Evolutionary conservation across 306 rosid species (phyloP), one percentile per base, ranked within the genome.

Genomic region (Parietaria judaica): DNA sequence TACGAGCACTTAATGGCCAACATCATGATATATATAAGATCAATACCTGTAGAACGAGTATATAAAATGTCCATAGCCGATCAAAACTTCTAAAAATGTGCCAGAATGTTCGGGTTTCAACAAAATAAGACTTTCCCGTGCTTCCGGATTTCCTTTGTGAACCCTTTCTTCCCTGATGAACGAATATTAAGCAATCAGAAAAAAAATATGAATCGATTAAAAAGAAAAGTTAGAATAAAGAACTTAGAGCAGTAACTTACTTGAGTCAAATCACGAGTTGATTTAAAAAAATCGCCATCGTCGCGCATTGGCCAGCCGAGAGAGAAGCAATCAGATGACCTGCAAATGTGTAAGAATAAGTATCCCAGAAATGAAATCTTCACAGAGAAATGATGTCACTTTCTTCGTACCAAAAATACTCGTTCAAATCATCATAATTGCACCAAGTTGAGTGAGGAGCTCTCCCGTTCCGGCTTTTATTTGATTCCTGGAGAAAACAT

Each of bases 231-330:
- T 49, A 54, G 50, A 8, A 67, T 37, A 63, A 61, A 38, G 6
- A 49, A 64, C 44, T n/a, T 47, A 46, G 68, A 61, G 36, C 6
- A 46, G 36, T 56, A 44, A 67, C 58, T 58, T 74, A 87, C 96
- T 89, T 74, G 89, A 64, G 60, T 67, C 66, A 56, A 14, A 58
- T 78, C 80, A 65, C 82, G 79, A 65, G 98, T 88, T 49, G 96
- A 78, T 80, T 82, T 91, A 73, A 91, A 91, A 84, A 91, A 91
- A 35, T 83, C 92, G 11, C 95, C 98, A 74, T 92, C 98, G 69
- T 92, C 95, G 58, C 94, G 96, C 98, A 92, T 92, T 37, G 98
- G 98, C 98, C 98, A 92, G 62, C 98, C 98, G 56, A 92, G 96
- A 80, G 98, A 88, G 69, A 88, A 92, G 78, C 98, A 88, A 70